Evolutionary conservation across 108 stramenopile species (phyloP).

Genomic region (Fragilariopsis cylindrus): DNA sequence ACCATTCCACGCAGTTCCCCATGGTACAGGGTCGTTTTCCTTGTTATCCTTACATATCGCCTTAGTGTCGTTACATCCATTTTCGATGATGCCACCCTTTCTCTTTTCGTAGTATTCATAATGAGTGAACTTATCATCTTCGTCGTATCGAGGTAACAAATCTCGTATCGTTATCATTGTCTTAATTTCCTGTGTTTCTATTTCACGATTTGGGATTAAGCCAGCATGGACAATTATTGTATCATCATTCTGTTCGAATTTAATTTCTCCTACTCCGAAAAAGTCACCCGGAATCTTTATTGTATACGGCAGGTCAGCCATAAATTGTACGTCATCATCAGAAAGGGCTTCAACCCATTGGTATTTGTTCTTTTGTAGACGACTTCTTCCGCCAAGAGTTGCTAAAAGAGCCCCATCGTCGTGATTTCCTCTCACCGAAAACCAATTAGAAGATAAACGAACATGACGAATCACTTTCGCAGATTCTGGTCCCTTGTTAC

Average conservation of each 20-base stretch:
- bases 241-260: conserved; percentile 22
- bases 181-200: conserved; percentile 44
- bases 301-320: conserved; percentile 75
- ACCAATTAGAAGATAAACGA: conserved; percentile 53
- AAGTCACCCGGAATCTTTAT: conserved; percentile 47
- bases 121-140: neutral
- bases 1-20: conserved; percentile 69
- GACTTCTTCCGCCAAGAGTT: conserved; percentile 54
- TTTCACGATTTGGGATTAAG: conserved; percentile 40
- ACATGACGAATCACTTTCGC: conserved; percentile 67
- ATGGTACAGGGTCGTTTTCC: conserved; percentile 20
- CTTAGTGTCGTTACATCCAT: neutral
- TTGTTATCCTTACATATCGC: conserved; percentile 10
- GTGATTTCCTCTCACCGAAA: conserved; percentile 86
- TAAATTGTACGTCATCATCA: conserved; percentile 69
- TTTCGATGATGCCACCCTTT: neutral
- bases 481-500: conserved; percentile 89
- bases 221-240: conserved; percentile 76
- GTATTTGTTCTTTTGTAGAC: conserved; percentile 46
- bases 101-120: conserved; percentile 14
- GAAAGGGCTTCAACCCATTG: conserved; percentile 53
- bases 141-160: conserved; percentile 19
- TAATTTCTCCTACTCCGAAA: neutral
- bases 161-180: conserved; percentile 67
- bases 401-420: conserved; percentile 81